These are phyloP conservation scores for Linnemannia exigua DNA, from an alignment of 192 early-diverging fungal species.

Conservation along the genomic window DNA sequence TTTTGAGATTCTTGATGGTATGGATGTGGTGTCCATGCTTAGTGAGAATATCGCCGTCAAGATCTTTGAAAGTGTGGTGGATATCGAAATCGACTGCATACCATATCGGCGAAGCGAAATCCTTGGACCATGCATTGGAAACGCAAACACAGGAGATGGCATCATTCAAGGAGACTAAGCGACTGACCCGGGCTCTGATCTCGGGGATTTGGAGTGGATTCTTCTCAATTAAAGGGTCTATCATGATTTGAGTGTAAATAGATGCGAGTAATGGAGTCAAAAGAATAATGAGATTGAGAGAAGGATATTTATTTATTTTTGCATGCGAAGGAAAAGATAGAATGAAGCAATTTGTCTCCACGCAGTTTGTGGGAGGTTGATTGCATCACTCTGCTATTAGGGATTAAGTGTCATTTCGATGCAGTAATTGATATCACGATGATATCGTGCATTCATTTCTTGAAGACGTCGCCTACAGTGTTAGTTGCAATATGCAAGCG, in stretches of 20 bases:
- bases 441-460: too few species aligned
- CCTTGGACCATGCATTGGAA: constrained; percentile 20
- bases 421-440: too few species aligned
- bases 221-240: not conserved
- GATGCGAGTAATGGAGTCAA: not conserved
- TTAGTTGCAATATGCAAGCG: too few species aligned
- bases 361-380: too few species aligned
- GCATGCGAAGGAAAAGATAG: too few species aligned
- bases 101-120: constrained; percentile 23
- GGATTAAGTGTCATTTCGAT: too few species aligned
- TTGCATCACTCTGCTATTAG: too few species aligned
- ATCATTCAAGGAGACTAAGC: constrained; percentile 7
- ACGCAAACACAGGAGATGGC: constrained; percentile 26
- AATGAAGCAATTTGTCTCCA: too few species aligned
- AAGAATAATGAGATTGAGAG: not conserved
- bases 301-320: not conserved
- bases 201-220: constrained; percentile 22
- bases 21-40: constrained; percentile 25
- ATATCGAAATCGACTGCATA: constrained; percentile 13
- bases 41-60: not conserved
- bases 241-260: not conserved
- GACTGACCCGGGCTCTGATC: constrained; percentile 12
- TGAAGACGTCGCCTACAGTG: too few species aligned
- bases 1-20: not conserved
- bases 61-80: constrained; percentile 9